Conservation (phyloP, 768 basidiomycete species). For the Boletales sp. region DNA sequence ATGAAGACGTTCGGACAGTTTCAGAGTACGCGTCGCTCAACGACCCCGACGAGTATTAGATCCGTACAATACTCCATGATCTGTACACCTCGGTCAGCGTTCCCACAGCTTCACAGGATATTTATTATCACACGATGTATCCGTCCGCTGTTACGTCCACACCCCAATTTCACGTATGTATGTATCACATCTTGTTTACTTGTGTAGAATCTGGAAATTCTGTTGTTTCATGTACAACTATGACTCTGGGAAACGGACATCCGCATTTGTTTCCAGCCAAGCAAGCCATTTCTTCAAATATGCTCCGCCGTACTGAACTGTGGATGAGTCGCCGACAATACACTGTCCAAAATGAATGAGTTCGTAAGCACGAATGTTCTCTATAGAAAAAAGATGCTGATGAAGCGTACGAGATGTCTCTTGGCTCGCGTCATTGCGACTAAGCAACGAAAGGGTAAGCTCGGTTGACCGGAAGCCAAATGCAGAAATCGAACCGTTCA, state of each 20-base stretch:
- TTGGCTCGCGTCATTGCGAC: constrained; percentile 92
- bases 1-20: constrained; percentile 68
- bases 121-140: background rate
- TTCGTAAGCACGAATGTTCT: too few species aligned
- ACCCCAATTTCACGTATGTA: too few species aligned
- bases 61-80: constrained; percentile 1
- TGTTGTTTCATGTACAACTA: background rate
- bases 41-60: constrained; percentile 67
- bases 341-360: constrained; percentile 47
- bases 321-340: constrained; percentile 90
- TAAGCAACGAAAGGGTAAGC: constrained; percentile 20
- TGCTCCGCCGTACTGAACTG: constrained; percentile 76
- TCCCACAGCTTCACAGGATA: background rate
- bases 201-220: too few species aligned
- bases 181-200: too few species aligned
- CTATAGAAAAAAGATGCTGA: too few species aligned
- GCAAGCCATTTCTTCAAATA: constrained; percentile 88
- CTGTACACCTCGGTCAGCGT: background rate
- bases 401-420: constrained; percentile 71
- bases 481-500: constrained; percentile 59
- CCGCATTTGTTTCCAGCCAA: constrained; percentile 89
- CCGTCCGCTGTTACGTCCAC: too few species aligned
- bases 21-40: constrained; percentile 75
- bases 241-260: constrained; percentile 79
- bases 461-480: too few species aligned